phyloP scores from a whole-genome alignment of 1,284 basidiomycete species.

The Trichosporon sp. region DNA sequence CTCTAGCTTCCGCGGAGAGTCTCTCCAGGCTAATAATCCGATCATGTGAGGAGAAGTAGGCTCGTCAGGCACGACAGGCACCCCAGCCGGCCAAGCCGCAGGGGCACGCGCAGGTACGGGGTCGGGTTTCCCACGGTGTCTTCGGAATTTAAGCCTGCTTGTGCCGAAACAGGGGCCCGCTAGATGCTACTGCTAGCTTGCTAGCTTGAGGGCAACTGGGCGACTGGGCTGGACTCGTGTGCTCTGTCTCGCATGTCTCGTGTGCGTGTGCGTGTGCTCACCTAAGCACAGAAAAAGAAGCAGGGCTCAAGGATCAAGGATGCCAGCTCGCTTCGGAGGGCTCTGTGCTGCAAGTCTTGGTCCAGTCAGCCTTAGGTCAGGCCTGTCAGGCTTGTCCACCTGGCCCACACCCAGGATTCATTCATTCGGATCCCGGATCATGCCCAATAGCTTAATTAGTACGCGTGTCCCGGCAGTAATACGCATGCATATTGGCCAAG shows the following conservation, averaged over 20 bases:
- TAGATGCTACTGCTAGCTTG: too few relatives aligned
- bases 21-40: neutral
- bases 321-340: too few relatives aligned
- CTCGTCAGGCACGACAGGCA: neutral
- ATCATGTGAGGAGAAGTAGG: conserved; percentile 1
- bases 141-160: neutral
- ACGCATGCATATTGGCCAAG: neutral
- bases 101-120: neutral
- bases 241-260: too few relatives aligned
- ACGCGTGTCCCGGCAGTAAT: neutral
- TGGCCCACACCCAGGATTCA: too few relatives aligned
- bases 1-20: neutral
- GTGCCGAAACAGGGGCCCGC: neutral
- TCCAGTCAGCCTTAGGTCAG: too few relatives aligned
- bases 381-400: too few relatives aligned
- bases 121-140: neutral
- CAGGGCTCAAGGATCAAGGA: too few relatives aligned
- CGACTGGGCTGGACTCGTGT: too few relatives aligned
- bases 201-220: too few relatives aligned
- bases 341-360: neutral
- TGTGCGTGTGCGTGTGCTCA: neutral
- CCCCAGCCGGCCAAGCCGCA: too few relatives aligned
- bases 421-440: too few relatives aligned
- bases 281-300: neutral
- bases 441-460: too few relatives aligned